phyloP scores from a whole-genome alignment of 2,329 filamentous ascomycete species.

The Emergomyces orientalis region DNA sequence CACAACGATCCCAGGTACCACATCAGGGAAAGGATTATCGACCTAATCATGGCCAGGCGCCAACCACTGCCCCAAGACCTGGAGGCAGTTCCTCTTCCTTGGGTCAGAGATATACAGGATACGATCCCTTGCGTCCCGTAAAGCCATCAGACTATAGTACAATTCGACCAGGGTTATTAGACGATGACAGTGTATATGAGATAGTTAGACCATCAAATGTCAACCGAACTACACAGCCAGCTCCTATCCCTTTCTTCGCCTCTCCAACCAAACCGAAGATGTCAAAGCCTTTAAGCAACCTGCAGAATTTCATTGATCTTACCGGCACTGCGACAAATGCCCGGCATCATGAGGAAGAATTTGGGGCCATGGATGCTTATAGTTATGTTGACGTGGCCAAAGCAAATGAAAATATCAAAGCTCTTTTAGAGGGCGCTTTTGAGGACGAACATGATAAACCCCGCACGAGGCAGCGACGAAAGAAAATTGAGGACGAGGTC shows the following conservation, averaged over 20 bases:
- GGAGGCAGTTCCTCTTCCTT: not conserved
- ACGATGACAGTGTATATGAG: constrained; percentile 30
- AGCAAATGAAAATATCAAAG: constrained; percentile 45
- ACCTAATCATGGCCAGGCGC: not conserved
- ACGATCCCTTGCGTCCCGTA: constrained; percentile 5
- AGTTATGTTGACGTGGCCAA: constrained; percentile 42
- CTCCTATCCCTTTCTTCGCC: constrained; percentile 45
- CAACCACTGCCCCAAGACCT: not conserved
- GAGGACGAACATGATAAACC: constrained; percentile 42
- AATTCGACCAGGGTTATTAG: constrained; percentile 18
- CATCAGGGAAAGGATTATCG: not conserved
- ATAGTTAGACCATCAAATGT: constrained; percentile 44
- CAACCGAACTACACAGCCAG: constrained; percentile 40
- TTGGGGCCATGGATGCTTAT: constrained; percentile 47
- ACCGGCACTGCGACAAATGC: constrained; percentile 43
- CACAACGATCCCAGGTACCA: constrained; percentile 6
- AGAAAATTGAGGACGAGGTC: constrained; percentile 31
- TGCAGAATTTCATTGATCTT: constrained; percentile 42
- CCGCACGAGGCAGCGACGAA: constrained; percentile 30
- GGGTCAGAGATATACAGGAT: not conserved
- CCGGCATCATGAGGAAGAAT: constrained; percentile 40
- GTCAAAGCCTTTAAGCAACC: constrained; percentile 36
- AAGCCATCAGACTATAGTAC: constrained; percentile 23
- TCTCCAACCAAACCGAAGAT: constrained; percentile 34
- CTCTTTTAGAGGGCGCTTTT: constrained; percentile 42